A percentile compares a stretch with the other conserved stretches of the same genome.
Evolutionary conservation across 805 yeast species (phyloP).

Genomic region (Wilhelminamyces savonicus): DNA sequence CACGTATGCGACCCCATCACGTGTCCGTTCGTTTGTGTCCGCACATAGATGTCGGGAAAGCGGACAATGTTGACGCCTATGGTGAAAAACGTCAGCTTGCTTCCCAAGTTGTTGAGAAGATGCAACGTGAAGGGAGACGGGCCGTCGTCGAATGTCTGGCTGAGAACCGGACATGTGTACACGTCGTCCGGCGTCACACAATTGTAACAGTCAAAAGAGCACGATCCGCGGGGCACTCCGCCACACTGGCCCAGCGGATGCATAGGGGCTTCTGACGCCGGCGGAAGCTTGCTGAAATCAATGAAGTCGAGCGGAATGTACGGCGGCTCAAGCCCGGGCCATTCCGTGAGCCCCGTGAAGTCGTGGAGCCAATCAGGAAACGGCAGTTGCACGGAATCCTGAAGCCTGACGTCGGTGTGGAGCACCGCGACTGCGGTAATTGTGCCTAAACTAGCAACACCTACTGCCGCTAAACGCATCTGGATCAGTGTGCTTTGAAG

Average conservation of each 20-base stretch:
- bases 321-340: slow-evolving; percentile 91
- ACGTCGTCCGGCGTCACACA: slow-evolving; percentile 77
- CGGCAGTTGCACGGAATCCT: slow-evolving; percentile 29
- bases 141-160: slow-evolving; percentile 95
- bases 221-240: slow-evolving; percentile 40
- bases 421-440: no score
- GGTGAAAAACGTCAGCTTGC: slow-evolving; percentile 73
- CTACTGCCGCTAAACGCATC: no score
- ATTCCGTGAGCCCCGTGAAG: slow-evolving; percentile 63
- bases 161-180: slow-evolving; percentile 61
- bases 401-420: no score
- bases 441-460: no score
- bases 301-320: slow-evolving; percentile 76
- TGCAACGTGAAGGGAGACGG: slow-evolving; percentile 70
- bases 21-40: slow-evolving; percentile 59
- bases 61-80: slow-evolving; percentile 76
- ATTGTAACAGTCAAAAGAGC: slow-evolving; percentile 82
- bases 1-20: slow-evolving; percentile 86
- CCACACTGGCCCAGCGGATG: slow-evolving; percentile 60
- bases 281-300: slow-evolving; percentile 48
- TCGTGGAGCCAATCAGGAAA: slow-evolving; percentile 78
- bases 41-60: slow-evolving; percentile 65
- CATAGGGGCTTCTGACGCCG: slow-evolving; percentile 27
- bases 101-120: slow-evolving; percentile 46
- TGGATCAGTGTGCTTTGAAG: no score